Base-by-base conservation (phyloP, 192 early-diverging fungal genomes). In the Allomyces macrogynus region DNA sequence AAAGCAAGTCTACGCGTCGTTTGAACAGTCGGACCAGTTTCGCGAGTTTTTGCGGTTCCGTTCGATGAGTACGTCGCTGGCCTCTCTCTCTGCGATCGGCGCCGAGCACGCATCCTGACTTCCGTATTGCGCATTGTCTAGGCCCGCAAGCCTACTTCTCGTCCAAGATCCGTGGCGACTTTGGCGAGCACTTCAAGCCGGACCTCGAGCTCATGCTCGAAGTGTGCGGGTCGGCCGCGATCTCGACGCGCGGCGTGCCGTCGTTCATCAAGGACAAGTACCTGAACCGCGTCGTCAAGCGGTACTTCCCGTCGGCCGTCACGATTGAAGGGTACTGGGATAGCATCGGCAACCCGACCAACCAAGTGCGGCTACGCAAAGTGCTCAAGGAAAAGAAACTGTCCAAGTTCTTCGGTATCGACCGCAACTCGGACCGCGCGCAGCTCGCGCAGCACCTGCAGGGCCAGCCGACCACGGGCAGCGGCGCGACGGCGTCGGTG, bases 1-100 rank as follows among this genome's bases (percentile, higher is more conserved):
- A 64, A 81, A 81, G 23, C 86, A 87, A 64, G 80, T 85, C 20
- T 79, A 86, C 67, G 64, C 80, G n/a, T 73, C 87, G 22, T 92
- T 86, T 61, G 88, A 91, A 72, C 73, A 78, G 60, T 80, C 77
- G 54, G 24, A 67, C 12, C 72, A 73, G 40, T 82, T 73, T 72
- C 67, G 72, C 60, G 62, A 64, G 23, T 79, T 80, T 57, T 22
- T 67, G 32, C 73, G 69, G 25, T 77, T 74, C 61, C 84, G 70
- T 57, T 62, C 24, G 61, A 69, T 66, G 43, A 74, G 84, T 84
- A 77, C 62, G 74, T n/a, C n/a, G n/a, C n/a, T n/a, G n/a, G n/a
- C n/a, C n/a, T n/a, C n/a, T n/a, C n/a, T n/a, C n/a, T n/a, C n/a
- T n/a, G n/a, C n/a, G n/a, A n/a, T n/a, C n/a, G n/a, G n/a, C n/a